Evolutionary conservation across 306 rosid genomes (phyloP), one percentile per base, ranked within the genome.

Genomic region (Pyrus betulifolia): DNA sequence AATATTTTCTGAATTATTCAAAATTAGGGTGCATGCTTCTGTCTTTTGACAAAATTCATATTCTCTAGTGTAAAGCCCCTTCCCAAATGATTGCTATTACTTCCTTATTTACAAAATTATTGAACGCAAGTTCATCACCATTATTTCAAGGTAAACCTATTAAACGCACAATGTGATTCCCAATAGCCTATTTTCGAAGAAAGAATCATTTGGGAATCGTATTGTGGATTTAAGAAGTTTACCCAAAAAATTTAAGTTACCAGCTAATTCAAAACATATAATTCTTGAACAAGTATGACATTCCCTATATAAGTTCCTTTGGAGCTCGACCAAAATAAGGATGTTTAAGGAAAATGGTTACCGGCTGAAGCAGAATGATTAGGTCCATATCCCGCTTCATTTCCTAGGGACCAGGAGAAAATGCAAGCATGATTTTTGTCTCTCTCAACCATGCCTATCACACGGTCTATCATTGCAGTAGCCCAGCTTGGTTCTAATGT

Each of bases 401-500:
- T 95, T 76, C 98, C 97, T 60, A 95, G 80, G 62, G 98, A 95
- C 98, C 98, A 95, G 31, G 81, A 81, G 57, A 95, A 84, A 66
- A 95, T 92, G 85, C 96, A 95, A 30, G 97, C 75, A 80, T 95
- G 96, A 75, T 95, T 95, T 80, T 95, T 95, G 85, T 95, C 98
- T 81, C 97, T 89, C 93, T 95, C 98, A 74, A 95, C 98, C 98
- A 95, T 95, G 87, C 97, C 82, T 14, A 95, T 89, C 79, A 90
- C 98, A 18, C 98, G 98, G 83, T 95, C 98, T 79, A 95, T 42
- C 98, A 95, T 95, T 62, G 98, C 92, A 77, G 89, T 49, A 68
- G 97, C 93, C 98, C 98, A 95, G 75, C 82, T 85, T 46, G 98
- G 96, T 81, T 95, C 92, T 80, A 79, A 66, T 63, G 98, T 89